These are phyloP conservation scores for Lotmaria passim DNA, from an alignment of 208 protist genomes.

Conservation along the genomic window DNA sequence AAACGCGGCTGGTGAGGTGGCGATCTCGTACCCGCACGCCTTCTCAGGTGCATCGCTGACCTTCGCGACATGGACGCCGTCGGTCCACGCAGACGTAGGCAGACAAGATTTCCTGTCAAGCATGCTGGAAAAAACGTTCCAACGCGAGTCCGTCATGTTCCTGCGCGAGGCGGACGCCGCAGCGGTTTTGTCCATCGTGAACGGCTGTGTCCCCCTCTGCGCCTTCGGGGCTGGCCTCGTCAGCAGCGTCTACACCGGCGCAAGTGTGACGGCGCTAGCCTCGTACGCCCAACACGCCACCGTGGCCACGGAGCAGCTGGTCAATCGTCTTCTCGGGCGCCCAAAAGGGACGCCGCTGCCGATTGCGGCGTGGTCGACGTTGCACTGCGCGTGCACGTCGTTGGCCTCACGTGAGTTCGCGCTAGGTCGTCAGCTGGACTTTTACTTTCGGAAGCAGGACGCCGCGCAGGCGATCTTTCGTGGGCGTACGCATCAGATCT, in stretches of 20 bases:
- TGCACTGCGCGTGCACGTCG: conserved; percentile 67
- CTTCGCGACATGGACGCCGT: conserved; percentile 40
- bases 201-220: conserved; percentile 75
- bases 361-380: conserved; percentile 38
- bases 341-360: conserved; percentile 61
- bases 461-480: conserved; percentile 64
- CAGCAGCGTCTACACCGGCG: conserved; percentile 74
- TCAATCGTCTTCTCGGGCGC: conserved; percentile 36
- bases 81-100: not conserved
- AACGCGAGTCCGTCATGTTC: conserved; percentile 68
- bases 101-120: conserved; percentile 25
- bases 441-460: conserved; percentile 73
- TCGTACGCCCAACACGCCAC: conserved; percentile 80
- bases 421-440: conserved; percentile 78
- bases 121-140: conserved; percentile 42
- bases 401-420: conserved; percentile 78
- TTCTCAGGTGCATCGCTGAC: conserved; percentile 55
- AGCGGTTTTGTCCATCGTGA: conserved; percentile 65
- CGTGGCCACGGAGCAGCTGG: conserved; percentile 50
- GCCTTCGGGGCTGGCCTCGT: conserved; percentile 86
- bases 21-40: conserved; percentile 8
- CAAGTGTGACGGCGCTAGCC: conserved; percentile 55
- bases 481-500: conserved; percentile 28
- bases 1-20: not conserved
- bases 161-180: conserved; percentile 40